Evolutionary conservation across 768 basidiomycete genomes (phyloP), one percentile per base, ranked within the genome.

Genomic region (Suillus variegatus): DNA sequence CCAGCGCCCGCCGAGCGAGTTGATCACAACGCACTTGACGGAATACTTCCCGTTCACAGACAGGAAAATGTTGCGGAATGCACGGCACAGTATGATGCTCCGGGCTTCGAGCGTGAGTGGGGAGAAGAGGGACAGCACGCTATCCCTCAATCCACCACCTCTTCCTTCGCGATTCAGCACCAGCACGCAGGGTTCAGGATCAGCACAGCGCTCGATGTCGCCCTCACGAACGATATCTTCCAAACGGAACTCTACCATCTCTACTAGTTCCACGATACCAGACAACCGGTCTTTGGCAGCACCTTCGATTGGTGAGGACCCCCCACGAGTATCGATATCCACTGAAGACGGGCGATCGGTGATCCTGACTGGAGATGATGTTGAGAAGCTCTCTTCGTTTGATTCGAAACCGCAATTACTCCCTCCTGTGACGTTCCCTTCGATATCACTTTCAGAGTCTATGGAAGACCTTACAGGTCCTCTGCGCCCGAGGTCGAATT

Each of bases 11-110:
- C 96, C 97, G 0, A 94, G 92, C 78, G 97, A 99, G 77, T 88
- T 99, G 67, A 99, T 99, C 80, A 93, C 96, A 32, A 97, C 84
- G 8, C 96, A 99, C 74, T 78, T 99, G 60, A 88, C 91, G 22
- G 96, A 97, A 66, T 99, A 92, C 82, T 99, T 99, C 87, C 97
- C 97, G 1, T 85, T 86, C 68, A 89, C 94, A 4, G 95, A 97
- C 82, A 94, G 91, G 80, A 95, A 91, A 79, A 91, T 93, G 44
- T 81, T 99, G 47, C 89, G 95, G 60, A 94, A 94, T 8, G 91
- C 92, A 12, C 82, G 97, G 60, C 88, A 97, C 74, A 95, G 93
- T 72, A 93, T 97, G 85, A 86, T 96, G 84, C 51, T 78, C 7
- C 79, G 87, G 1, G 76, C 82, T 63, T 81, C 82, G 76, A 81